Base-by-base conservation (phyloP, 1,139 yeast species). In the Ashbya aceris region DNA sequence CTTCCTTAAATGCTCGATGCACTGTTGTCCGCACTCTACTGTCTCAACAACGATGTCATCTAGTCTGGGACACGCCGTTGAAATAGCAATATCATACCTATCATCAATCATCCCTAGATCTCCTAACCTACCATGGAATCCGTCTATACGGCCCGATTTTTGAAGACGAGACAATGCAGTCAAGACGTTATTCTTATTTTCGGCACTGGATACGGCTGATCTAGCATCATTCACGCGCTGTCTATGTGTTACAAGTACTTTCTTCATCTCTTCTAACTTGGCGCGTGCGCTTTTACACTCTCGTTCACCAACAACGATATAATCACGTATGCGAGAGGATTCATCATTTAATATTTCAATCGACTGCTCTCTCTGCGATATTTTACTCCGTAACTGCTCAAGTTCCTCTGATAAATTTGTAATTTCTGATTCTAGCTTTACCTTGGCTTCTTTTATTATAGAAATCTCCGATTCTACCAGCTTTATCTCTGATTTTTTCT, bases 11-110 rank as follows among this genome's bases (percentile, higher is more conserved):
- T 85, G 83, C 42, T 85, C 93, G 46, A 93, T 84, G 62, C 98
- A 91, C 39, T 77, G 77, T 59, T 87, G 96, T 1, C 96, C 98
- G 27, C 85, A 82, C 53, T 85, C 96, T 8, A 91, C 97, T 0
- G 89, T 79, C 40, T 87, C 96, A 2, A 93, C 97, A 13, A 93
- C 97, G 71, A 87, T 78, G 43, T 94, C 91, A 57, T 89, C 95
- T 45, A 93, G 68, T 8, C 91, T 80, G 1, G 95, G 89, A 53
- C 94, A 86, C 0, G 96, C 98, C 0, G 98, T 91, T 0, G 97
- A 87, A 17, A 93, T 77, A 0, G 98, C 98, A 40, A 87, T 74
- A 63, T 93, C 98, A 60, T 83, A 93, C 54, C 75, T 73, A 51
- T 83, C 85, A 56, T 86, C 96, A 50, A 91, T 91, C 1, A 76